These are phyloP conservation scores for Candida tammaniensis DNA, from an alignment of 805 yeast genomes.

Conservation along the genomic window DNA sequence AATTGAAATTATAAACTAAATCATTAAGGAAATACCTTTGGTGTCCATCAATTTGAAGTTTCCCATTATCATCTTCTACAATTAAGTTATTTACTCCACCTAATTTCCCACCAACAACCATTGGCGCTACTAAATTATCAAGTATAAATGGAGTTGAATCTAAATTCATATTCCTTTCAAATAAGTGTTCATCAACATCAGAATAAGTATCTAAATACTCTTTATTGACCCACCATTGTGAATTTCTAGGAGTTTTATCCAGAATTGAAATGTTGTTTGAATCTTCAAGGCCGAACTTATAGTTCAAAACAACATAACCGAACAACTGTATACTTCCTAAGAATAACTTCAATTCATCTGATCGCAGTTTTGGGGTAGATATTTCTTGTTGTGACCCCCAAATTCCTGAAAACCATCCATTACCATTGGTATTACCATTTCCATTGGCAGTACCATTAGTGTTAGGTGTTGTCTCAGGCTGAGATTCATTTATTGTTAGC, in stretches of 20 bases:
- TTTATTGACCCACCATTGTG: conserved; percentile 35
- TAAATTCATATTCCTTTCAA: conserved; percentile 18
- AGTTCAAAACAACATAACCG: conserved; percentile 39
- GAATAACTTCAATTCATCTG: conserved; percentile 22
- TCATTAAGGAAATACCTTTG: conserved; percentile 31
- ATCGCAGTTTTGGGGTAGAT: background rate
- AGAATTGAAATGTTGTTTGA: conserved; percentile 9
- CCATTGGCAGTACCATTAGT: background rate
- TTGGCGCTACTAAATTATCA: conserved; percentile 14
- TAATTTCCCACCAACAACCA: conserved; percentile 30
- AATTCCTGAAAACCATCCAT: conserved; percentile 9
- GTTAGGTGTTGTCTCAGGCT: no score
- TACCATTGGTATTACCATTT: conserved; percentile 1
- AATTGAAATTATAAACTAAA: conserved; percentile 29
- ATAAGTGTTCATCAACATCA: conserved; percentile 16
- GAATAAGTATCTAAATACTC: conserved; percentile 30
- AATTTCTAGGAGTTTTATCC: conserved; percentile 14
- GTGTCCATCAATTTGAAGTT: conserved; percentile 17
- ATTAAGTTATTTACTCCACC: conserved; percentile 37
- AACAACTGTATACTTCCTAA: conserved; percentile 39
- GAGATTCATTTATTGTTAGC: conserved; percentile 4
- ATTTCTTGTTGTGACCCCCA: conserved; percentile 3
- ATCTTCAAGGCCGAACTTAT: conserved; percentile 23
- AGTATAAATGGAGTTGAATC: conserved; percentile 12
- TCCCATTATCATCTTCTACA: conserved; percentile 16